phyloP scores from a whole-genome alignment of 495 filamentous ascomycete genomes.

The Cercophora scortea region DNA sequence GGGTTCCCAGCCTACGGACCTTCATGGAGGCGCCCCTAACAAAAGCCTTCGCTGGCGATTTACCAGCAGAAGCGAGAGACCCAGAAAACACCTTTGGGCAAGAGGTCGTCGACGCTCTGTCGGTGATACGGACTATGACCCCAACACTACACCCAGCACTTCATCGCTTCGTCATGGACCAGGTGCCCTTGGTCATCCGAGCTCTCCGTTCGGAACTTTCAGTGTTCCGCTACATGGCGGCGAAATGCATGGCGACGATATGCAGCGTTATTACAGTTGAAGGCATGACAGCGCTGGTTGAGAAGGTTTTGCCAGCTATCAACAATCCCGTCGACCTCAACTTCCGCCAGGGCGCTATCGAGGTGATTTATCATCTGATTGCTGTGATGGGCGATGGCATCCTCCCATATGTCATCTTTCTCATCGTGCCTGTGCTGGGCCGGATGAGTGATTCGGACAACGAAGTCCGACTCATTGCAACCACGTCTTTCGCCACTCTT shows the following conservation, averaged over 20 bases:
- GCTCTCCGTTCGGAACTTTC: constrained; percentile 80
- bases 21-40: constrained; percentile 76
- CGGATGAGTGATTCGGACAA: constrained; percentile 99
- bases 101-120: constrained; percentile 87
- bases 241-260: constrained; percentile 93
- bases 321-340: constrained; percentile 79
- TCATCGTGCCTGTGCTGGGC: constrained; percentile 94
- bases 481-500: constrained; percentile 91
- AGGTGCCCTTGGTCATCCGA: constrained; percentile 81
- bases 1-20: constrained; percentile 68
- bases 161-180: constrained; percentile 65
- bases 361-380: constrained; percentile 90
- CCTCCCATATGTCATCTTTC: constrained; percentile 95
- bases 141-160: constrained; percentile 71
- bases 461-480: constrained; percentile 87
- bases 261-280: constrained; percentile 93
- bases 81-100: constrained; percentile 70
- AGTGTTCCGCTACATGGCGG: constrained; percentile 90
- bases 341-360: constrained; percentile 85
- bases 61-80: constrained; percentile 61
- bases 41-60: constrained; percentile 62
- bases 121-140: constrained; percentile 80
- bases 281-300: constrained; percentile 92
- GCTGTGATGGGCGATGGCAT: constrained; percentile 97
- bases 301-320: constrained; percentile 84